These are phyloP conservation scores for Pyricularia pennisetigena DNA, from an alignment of 2,329 filamentous ascomycete species.

Conservation along the genomic window DNA sequence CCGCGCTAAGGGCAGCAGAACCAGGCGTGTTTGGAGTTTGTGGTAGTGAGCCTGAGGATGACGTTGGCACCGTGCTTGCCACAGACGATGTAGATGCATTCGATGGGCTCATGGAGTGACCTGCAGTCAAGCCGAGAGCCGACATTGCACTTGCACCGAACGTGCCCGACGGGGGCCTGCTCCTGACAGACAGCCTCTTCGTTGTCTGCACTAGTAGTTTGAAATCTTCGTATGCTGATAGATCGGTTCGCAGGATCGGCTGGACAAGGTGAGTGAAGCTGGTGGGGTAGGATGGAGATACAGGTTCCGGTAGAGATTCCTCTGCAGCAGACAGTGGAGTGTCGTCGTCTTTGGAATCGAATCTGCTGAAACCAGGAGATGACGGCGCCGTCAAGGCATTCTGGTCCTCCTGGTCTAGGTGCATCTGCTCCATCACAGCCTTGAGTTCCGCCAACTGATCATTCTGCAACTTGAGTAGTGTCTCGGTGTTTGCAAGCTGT, in stretches of 20 bases:
- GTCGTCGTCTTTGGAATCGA: constrained; percentile 47
- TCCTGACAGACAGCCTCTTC: constrained; percentile 42
- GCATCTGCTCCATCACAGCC: constrained; percentile 82
- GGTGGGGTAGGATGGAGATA: constrained; percentile 47
- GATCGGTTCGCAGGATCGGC: constrained; percentile 73
- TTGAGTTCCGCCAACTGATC: constrained; percentile 91
- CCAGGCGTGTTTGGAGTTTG: constrained; percentile 49
- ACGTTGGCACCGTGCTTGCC: constrained; percentile 32
- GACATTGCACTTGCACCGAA: constrained; percentile 27
- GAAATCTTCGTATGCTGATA: constrained; percentile 79
- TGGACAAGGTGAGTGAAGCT: constrained; percentile 78
- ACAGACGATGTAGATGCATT: constrained; percentile 54
- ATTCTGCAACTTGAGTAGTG: constrained; percentile 77
- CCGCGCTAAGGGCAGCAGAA: constrained; percentile 35
- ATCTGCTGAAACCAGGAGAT: constrained; percentile 65
- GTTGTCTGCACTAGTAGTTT: constrained; percentile 63
- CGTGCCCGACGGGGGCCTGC: constrained; percentile 62
- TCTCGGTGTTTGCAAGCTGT: constrained; percentile 80
- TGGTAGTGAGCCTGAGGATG: constrained; percentile 41
- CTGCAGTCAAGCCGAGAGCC: constrained; percentile 32
- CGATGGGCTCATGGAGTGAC: constrained; percentile 39
- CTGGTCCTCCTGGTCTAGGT: constrained; percentile 60
- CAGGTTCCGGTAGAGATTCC: constrained; percentile 27
- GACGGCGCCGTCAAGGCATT: constrained; percentile 67
- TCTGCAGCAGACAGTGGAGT: constrained; percentile 24